Evolutionary conservation across 2,329 filamentous ascomycete genomes (phyloP).

Genomic region (Metarhizium rileyi): DNA sequence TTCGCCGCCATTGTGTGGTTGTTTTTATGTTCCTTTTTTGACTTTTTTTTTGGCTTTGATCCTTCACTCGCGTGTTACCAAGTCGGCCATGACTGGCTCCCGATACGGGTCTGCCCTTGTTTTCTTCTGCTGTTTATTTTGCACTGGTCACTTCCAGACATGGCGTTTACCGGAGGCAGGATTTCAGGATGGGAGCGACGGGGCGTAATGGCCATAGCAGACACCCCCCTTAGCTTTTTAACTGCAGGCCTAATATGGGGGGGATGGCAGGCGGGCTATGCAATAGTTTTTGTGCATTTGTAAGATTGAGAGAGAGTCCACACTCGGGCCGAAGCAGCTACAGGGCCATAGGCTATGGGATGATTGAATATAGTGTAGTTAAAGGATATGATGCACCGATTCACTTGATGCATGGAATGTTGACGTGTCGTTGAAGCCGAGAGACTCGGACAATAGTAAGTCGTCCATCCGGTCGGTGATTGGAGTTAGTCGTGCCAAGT

Average conservation of each 20-base stretch:
- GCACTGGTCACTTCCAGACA: constrained; percentile 1
- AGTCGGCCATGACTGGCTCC: background rate
- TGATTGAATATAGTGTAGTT: background rate
- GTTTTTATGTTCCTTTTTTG: background rate
- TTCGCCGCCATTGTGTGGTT: background rate
- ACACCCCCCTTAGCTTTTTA: background rate
- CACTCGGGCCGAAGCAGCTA: background rate
- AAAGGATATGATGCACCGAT: constrained; percentile 1
- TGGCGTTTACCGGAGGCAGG: constrained; percentile 3
- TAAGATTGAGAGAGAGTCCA: constrained; percentile 3
- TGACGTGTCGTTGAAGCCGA: no score
- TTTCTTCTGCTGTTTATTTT: constrained; percentile 1
- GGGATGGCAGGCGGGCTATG: background rate
- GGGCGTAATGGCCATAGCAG: background rate
- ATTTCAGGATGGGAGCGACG: background rate
- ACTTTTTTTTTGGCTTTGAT: background rate
- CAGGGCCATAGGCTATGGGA: background rate
- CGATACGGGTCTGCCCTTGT: background rate
- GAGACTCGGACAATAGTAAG: no score
- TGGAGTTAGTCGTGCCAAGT: no score
- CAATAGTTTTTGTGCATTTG: constrained; percentile 3
- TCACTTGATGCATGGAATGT: background rate
- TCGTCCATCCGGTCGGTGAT: no score
- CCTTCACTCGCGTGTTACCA: background rate
- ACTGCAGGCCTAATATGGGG: constrained; percentile 3